Base-by-base conservation (phyloP, 2,329 filamentous ascomycete genomes). In the Fusarium virguliforme region DNA sequence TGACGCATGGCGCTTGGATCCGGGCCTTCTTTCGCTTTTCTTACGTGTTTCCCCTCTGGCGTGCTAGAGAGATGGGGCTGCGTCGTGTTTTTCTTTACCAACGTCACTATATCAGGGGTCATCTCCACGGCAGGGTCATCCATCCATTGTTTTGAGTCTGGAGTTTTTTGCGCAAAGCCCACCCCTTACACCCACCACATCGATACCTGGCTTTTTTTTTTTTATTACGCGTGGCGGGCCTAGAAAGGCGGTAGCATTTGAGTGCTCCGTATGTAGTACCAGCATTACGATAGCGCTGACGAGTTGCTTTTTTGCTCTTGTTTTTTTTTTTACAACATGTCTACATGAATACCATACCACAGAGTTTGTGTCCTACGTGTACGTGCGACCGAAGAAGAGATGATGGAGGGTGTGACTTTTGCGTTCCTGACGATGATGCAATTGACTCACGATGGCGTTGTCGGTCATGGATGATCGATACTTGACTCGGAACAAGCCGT, bases 1-100 rank as follows among this genome's bases (percentile, higher is more conserved):
- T 66, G 46, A 65, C 32, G 65, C 41, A 63, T 58, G 69, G 69
- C 69, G 69, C 65, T 70, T 70, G 55, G 61, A 66, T 67, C 54
- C 67, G 58, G 61, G 59, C 9, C 6, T 41, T 53, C 48, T 53
- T 48, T 58, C 35, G 51, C 48, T 54, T 70, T 62, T 56, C 40
- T 67, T 38, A 8, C 35, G 18, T 18, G 18, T 51, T 43, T 58
- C 8, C 15, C 24, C 43, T 50, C 26, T 38, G 50, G 43, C 65
- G 57, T 62, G 43, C 58, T 57, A 46, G 60, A 32, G 34, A 48
- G 58, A 32, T 53, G 24, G 64, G n/a, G 34, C 10, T 60, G 13
- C 24, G 34, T 55, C 10, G 13, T 72, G 43, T 15, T 26, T 55
- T 50, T 34, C n/a, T 6, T 61, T 55, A 59, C 61, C 37, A 65